These are phyloP conservation scores for Diddensiella santjacobensis DNA, from an alignment of 805 yeast species.

Conservation along the genomic window DNA sequence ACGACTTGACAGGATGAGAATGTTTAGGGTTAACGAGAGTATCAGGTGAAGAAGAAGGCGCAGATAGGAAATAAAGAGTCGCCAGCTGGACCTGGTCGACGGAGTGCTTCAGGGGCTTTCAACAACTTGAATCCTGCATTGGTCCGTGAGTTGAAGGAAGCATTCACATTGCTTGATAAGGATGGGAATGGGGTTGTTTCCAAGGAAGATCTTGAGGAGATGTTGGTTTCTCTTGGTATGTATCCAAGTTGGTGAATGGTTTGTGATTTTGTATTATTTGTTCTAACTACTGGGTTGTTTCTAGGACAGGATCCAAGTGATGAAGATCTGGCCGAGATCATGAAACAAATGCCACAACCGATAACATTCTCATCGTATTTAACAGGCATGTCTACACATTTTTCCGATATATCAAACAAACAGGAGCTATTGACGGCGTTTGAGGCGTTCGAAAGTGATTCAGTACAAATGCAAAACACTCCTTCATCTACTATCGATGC, in stretches of 20 bases:
- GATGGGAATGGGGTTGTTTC: constrained; percentile 62
- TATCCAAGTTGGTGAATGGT: too few species aligned
- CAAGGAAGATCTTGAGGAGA: constrained; percentile 39
- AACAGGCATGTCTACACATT: constrained; percentile 54
- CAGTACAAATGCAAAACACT: constrained; percentile 17
- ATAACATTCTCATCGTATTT: constrained; percentile 64
- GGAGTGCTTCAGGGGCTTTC: constrained; percentile 32
- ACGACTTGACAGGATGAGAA: background rate
- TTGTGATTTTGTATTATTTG: too few species aligned
- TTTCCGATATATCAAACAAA: constrained; percentile 49
- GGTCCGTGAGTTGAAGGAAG: constrained; percentile 62
- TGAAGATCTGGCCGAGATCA: constrained; percentile 48
- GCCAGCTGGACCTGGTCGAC: background rate
- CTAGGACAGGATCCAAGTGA: constrained; percentile 38
- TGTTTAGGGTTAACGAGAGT: background rate
- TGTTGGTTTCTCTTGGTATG: constrained; percentile 38
- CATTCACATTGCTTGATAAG: constrained; percentile 76
- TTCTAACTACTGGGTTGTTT: background rate
- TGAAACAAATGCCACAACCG: constrained; percentile 37
- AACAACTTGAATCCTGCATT: constrained; percentile 55
- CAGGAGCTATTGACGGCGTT: constrained; percentile 58
- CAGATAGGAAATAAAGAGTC: background rate
- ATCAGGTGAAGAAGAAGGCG: constrained; percentile 8
- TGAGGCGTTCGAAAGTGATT: constrained; percentile 43
- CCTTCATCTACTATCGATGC: constrained; percentile 40